phyloP scores from a whole-genome alignment of 2,329 filamentous ascomycete genomes.

The Colletotrichum australisinense region DNA sequence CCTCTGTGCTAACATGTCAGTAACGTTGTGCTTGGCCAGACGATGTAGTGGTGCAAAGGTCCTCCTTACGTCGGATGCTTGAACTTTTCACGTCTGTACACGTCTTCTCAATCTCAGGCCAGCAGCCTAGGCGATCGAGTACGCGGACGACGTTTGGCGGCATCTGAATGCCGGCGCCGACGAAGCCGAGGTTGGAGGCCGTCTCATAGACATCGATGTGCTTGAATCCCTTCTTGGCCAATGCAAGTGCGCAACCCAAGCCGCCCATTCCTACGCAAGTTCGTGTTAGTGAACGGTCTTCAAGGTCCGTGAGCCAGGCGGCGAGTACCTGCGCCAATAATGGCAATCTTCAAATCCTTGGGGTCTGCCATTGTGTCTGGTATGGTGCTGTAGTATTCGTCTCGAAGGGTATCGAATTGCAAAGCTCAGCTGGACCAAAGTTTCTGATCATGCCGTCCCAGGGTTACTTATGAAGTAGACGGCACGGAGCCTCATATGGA shows the following conservation, averaged over 20 bases:
- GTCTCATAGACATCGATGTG: constrained; percentile 80
- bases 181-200: constrained; percentile 80
- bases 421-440: neutral
- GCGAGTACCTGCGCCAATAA: constrained; percentile 59
- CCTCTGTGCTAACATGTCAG: constrained; percentile 57
- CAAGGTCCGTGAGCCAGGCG: neutral
- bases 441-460: neutral
- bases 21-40: neutral
- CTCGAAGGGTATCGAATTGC: neutral
- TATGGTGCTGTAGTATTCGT: neutral
- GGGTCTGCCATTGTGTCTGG: constrained; percentile 43
- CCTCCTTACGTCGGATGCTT: constrained; percentile 72
- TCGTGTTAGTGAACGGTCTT: neutral
- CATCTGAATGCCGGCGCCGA: constrained; percentile 87
- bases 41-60: neutral
- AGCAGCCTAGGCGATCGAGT: constrained; percentile 78
- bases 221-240: constrained; percentile 81
- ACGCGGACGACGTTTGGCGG: constrained; percentile 86
- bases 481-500: constrained; percentile 24
- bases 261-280: constrained; percentile 77
- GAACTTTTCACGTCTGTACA: constrained; percentile 78
- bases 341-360: constrained; percentile 53
- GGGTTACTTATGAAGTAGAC: constrained; percentile 21
- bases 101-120: constrained; percentile 76
- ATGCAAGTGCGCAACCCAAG: constrained; percentile 75